Conservation (phyloP, 176 grass and related monocot genomes). For the Paspalum vaginatum region DNA sequence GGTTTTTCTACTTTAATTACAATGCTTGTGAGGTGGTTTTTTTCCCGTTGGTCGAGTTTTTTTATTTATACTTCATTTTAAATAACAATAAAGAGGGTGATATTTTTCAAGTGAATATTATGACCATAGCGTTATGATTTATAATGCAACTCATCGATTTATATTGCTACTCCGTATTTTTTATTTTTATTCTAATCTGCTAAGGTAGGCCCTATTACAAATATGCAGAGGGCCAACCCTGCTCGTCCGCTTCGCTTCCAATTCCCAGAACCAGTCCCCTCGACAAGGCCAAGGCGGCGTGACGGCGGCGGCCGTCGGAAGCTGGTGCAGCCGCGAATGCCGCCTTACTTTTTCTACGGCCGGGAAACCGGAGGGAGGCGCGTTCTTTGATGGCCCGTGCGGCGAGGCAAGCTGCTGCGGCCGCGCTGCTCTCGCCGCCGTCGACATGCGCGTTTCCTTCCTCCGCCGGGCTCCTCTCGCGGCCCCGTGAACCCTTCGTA, state of each 20-base stretch:
- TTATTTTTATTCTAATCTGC: too few species aligned
- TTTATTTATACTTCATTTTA: too few species aligned
- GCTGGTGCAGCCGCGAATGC: neutral
- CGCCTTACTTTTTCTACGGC: neutral
- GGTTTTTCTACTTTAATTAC: too few species aligned
- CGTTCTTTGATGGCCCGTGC: slow-evolving; percentile 13
- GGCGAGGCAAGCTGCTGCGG: slow-evolving; percentile 27
- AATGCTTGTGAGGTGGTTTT: too few species aligned
- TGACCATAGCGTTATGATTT: too few species aligned
- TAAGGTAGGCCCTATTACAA: too few species aligned
- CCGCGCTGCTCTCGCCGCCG: slow-evolving; percentile 12
- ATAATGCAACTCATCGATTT: too few species aligned
- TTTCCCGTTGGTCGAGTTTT: too few species aligned
- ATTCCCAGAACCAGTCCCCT: neutral
- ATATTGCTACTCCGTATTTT: too few species aligned
- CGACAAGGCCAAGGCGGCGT: neutral
- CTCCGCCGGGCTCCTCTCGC: neutral
- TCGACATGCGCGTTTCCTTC: neutral
- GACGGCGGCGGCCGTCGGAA: neutral
- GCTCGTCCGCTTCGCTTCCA: neutral
- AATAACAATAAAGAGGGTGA: too few species aligned
- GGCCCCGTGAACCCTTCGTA: neutral
- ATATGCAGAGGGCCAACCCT: too few species aligned
- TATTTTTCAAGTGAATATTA: too few species aligned
- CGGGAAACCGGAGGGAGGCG: neutral